phyloP scores from a whole-genome alignment of 768 basidiomycete species.

The Leucosporidium yakuticum region DNA sequence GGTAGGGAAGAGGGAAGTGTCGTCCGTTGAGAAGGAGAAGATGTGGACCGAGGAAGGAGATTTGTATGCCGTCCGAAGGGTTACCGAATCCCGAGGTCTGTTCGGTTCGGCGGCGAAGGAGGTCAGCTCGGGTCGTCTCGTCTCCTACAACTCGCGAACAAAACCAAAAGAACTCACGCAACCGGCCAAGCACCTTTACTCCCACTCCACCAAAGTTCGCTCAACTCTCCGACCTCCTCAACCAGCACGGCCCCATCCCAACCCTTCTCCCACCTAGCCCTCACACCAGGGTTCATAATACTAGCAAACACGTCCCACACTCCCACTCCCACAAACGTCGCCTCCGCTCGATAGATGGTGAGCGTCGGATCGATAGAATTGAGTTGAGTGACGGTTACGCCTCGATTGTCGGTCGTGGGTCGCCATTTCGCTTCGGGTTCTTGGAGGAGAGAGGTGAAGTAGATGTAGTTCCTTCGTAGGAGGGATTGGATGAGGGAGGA shows the following conservation, averaged over 20 bases:
- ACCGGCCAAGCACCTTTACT: slow-evolving; percentile 87
- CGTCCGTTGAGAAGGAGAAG: slow-evolving; percentile 89
- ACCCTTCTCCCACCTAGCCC: slow-evolving; percentile 76
- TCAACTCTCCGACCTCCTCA: slow-evolving; percentile 68
- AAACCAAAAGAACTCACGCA: slow-evolving; percentile 54
- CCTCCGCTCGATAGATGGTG: slow-evolving; percentile 92
- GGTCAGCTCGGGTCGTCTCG: background rate
- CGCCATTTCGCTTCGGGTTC: slow-evolving; percentile 98
- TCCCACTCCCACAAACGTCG: slow-evolving; percentile 90
- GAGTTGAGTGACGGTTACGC: slow-evolving; percentile 89
- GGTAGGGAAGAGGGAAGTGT: slow-evolving; percentile 72
- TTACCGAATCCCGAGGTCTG: slow-evolving; percentile 82
- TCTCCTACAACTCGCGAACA: background rate
- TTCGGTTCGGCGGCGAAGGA: background rate
- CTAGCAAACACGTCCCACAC: slow-evolving; percentile 91
- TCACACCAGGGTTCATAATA: slow-evolving; percentile 77
- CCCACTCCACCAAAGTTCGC: slow-evolving; percentile 31
- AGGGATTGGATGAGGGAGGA: slow-evolving; percentile 60
- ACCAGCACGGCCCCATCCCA: slow-evolving; percentile 78
- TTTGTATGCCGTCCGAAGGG: slow-evolving; percentile 93
- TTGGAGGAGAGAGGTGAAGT: slow-evolving; percentile 92
- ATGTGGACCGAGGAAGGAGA: slow-evolving; percentile 91
- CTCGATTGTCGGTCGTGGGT: slow-evolving; percentile 58
- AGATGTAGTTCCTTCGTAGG: slow-evolving; percentile 89
- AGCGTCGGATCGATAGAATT: slow-evolving; percentile 95